phyloP scores from a whole-genome alignment of 2,329 filamentous ascomycete species.

The Pseudocercospora fuligena region DNA sequence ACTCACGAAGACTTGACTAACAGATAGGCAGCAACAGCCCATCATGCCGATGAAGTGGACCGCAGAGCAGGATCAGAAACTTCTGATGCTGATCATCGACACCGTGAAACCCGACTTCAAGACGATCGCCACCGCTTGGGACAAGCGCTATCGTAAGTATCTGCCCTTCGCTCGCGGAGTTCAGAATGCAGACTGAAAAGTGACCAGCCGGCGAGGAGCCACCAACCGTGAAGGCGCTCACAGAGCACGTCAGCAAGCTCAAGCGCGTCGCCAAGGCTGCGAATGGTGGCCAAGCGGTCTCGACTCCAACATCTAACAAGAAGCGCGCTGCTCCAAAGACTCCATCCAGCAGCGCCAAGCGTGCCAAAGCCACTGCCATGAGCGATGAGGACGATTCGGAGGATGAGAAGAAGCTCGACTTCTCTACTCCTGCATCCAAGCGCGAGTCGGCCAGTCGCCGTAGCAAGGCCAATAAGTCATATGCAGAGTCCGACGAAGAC shows the following conservation, averaged over 20 bases:
- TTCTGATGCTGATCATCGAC: constrained; percentile 33
- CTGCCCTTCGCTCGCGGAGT: neutral
- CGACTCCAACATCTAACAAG: constrained; percentile 16
- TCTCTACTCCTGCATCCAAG: constrained; percentile 16
- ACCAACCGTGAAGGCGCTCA: constrained; percentile 30
- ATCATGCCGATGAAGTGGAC: constrained; percentile 34
- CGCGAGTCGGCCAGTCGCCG: constrained; percentile 26
- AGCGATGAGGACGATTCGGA: constrained; percentile 36
- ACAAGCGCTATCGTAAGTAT: constrained; percentile 23
- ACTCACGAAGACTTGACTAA: neutral
- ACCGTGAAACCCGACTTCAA: constrained; percentile 26
- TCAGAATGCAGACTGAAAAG: constrained; percentile 8
- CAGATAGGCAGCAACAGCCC: neutral
- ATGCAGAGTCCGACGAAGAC: constrained; percentile 10
- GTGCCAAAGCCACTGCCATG: constrained; percentile 20
- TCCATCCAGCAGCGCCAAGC: constrained; percentile 24
- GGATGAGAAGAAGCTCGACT: constrained; percentile 25
- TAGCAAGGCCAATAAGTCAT: constrained; percentile 11
- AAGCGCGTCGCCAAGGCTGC: constrained; percentile 17
- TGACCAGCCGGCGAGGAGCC: constrained; percentile 22
- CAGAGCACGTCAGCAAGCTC: constrained; percentile 31
- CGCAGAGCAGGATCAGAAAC: constrained; percentile 30
- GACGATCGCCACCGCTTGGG: constrained; percentile 24
- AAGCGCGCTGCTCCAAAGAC: constrained; percentile 23
- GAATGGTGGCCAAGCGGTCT: neutral